Percentiles rank a stretch among this genome's conserved stretches.
phyloP scores from a whole-genome alignment of 371 early-diverging fungal genomes.

The Mucor mucedo region DNA sequence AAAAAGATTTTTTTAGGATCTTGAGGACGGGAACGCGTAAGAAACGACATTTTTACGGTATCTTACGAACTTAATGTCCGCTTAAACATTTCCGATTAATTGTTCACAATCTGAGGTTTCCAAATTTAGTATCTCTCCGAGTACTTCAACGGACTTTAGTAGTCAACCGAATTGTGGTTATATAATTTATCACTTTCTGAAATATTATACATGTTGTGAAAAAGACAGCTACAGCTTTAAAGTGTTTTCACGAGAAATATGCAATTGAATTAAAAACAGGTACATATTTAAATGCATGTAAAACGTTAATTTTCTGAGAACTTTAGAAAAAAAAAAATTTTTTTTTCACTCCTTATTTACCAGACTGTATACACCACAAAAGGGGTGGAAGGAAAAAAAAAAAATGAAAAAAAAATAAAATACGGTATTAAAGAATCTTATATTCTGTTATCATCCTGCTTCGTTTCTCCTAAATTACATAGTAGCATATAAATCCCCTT shows the following conservation, averaged over 20 bases:
- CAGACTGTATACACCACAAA: no score
- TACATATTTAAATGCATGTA: no score
- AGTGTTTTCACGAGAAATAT: no score
- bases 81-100: conserved; percentile 47
- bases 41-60: conserved; percentile 43
- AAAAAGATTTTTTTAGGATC: conserved; percentile 32
- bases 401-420: no score
- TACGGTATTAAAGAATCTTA: neutral
- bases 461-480: conserved; percentile 2
- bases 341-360: no score
- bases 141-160: neutral
- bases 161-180: conserved; percentile 14
- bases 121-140: conserved; percentile 12
- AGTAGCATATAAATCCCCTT: conserved; percentile 1
- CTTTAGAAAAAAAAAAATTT: no score
- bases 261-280: no score
- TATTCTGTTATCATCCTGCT: conserved; percentile 1
- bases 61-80: conserved; percentile 51
- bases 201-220: no score
- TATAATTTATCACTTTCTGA: neutral
- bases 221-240: no score
- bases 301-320: no score
- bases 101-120: conserved; percentile 37
- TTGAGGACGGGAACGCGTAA: conserved; percentile 59
- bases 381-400: no score